Base-by-base conservation (phyloP, 768 basidiomycete genomes). In the Boletus rubescentipes region DNA sequence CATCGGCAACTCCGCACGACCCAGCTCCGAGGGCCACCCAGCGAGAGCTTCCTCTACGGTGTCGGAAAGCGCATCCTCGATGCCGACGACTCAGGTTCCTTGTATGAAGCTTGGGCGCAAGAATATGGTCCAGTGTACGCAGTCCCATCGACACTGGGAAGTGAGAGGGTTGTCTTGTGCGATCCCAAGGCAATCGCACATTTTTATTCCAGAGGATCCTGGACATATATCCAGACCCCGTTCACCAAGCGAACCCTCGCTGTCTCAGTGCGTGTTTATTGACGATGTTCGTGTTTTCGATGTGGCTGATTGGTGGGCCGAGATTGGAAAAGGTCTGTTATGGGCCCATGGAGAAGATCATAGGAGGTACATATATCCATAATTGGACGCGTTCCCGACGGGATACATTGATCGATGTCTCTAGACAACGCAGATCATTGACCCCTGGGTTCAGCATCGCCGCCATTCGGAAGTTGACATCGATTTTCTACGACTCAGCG, bases 201-300 rank as follows among this genome's bases (percentile, higher is more conserved):
- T 21, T 52, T 41, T 5, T 49, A 36, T 9, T 21, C 43, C 5
- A 55, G 50, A 3, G 58, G 55, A 1, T 30, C 43, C 0, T 49
- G 63, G 9, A 72, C 68, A 0, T 84, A 84, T 55, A 61, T 75
- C 0, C 75, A 75, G 38, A 73, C 73, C 0, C 67, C 65, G 4
- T 59, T 75, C 26, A 55, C 65, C 4, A 73, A 66, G 36, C 26
- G 40, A 59, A 2, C 69, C 76, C 23, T 78, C 5, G 74, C 74
- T 21, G n/a, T 0, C 11, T 11, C 10, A 3, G 51, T 59, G 29
- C 20, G 61, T 36, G 10, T 2, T 21, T 30, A 16, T 32, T 49
- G 29, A 16, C 7, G 8, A 16, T 5, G 7, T 1, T 41, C 10
- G 23, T 11, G 1, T 46, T 26, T 3, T 26, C 4, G 4, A 26